Evolutionary conservation across 2,329 filamentous ascomycete genomes (phyloP), one percentile per base, ranked within the genome.

Genomic region (Ilyonectria destructans): DNA sequence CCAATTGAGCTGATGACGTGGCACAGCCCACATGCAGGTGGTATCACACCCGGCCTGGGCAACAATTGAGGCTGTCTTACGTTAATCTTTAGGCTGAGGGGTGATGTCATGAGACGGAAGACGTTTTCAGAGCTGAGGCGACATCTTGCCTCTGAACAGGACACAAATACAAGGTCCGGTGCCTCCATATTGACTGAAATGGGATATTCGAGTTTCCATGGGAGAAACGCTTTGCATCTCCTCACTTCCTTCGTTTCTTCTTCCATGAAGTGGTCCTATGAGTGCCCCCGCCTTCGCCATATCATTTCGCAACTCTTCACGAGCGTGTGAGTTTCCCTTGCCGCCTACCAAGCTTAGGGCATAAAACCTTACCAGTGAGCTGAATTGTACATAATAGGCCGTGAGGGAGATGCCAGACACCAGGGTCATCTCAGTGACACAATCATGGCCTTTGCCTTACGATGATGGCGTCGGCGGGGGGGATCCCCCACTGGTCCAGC

Each of bases 391-490:
- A 17, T 49, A 12, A 37, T 21, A 59, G 29, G 55, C 55, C 35
- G 55, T 33, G 35, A 21, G 15, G 13, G 37, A 56, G 43, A 54
- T 54, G 51, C 55, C 6, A 26, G 40, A 45, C 26, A 40, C 55
- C 17, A 43, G 8, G 12, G 4, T 54, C n/a, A 54, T 54, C 31
- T 19, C 35, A 35, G 51, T 54, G 31, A 23, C 51, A 6, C 37
- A 58, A 17, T 58, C 56, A 19, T 58, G 56, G 56, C 26, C 56
- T n/a, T 45, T 48, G 43, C 13, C n/a, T 15, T n/a, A 35, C 15
- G 15, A 12, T 15, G 43, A 33, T 21, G 40, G 7, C 35, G 43
- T 29, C 37, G 26, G 56, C 21, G 43, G 29, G 15, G 19, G 15
- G 8, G 56, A 17, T 12, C 12, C 9, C 6, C 43, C 43, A 10